Conservation (phyloP, 441 rosid species). For the Adansonia rubrostipa region DNA sequence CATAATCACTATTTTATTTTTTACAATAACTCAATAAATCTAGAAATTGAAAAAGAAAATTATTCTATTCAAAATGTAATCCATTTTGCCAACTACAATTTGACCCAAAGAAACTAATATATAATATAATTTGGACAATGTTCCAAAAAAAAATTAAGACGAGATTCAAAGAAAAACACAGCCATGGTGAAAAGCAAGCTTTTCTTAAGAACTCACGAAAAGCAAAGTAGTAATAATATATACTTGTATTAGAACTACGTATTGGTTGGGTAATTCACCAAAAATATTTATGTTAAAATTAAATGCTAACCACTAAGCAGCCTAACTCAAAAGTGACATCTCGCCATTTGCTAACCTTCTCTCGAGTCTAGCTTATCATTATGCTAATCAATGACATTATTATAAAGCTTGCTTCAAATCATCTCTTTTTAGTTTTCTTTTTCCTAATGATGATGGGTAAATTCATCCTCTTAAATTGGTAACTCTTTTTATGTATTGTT, state of each 20-base stretch:
- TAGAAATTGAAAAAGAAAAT: background rate
- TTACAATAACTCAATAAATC: background rate
- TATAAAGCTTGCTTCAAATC: background rate
- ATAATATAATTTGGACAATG: background rate
- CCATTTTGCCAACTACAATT: background rate
- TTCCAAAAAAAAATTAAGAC: background rate
- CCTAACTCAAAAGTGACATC: background rate
- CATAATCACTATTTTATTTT: no score
- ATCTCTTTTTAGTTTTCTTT: background rate
- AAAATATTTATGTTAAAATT: background rate
- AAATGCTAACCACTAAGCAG: background rate
- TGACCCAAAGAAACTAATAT: background rate
- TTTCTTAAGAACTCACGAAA: no score
- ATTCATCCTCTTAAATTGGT: background rate
- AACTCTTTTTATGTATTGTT: background rate
- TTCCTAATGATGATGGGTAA: background rate
- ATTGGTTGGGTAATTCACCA: conserved; percentile 9
- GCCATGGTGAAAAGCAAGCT: no score
- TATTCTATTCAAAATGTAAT: background rate
- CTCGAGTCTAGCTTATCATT: background rate
- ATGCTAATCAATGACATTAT: background rate
- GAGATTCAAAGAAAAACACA: background rate
- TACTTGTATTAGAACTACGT: background rate
- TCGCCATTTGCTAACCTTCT: background rate
- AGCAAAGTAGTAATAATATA: no score